phyloP scores from a whole-genome alignment of 2,329 filamentous ascomycete species.

The Venturia pyrina region DNA sequence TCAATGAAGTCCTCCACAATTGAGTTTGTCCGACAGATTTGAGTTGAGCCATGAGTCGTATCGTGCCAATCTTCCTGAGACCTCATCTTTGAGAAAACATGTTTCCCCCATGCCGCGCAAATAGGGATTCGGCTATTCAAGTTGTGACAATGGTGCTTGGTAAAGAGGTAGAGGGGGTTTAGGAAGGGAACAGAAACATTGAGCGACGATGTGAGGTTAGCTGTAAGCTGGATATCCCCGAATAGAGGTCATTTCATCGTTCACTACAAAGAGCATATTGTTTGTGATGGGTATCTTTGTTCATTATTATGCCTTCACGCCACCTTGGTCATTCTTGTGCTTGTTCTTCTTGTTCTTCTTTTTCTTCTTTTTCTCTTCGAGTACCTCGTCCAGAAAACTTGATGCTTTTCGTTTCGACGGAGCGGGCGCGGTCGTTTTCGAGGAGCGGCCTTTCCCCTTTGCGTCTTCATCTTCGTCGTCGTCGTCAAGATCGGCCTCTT shows the following conservation, averaged over 20 bases:
- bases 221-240: background rate
- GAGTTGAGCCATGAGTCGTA: too few relatives aligned
- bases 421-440: background rate
- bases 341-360: constrained; percentile 37
- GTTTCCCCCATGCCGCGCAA: too few relatives aligned
- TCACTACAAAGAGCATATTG: background rate
- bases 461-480: background rate
- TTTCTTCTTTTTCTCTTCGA: constrained; percentile 39
- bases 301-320: background rate
- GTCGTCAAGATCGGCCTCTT: background rate
- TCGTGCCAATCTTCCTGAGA: too few relatives aligned
- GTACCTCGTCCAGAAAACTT: constrained; percentile 46
- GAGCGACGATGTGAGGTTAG: background rate
- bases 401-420: constrained; percentile 18
- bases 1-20: too few relatives aligned
- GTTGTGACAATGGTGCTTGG: background rate
- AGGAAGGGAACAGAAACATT: background rate
- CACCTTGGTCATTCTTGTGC: constrained; percentile 22
- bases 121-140: background rate
- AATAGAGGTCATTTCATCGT: background rate
- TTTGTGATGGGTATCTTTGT: background rate
- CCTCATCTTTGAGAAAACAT: too few relatives aligned
- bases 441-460: constrained; percentile 13
- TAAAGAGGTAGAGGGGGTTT: background rate
- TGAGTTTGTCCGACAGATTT: too few relatives aligned